Percentiles rank a stretch among this genome's conserved stretches.
phyloP scores from a whole-genome alignment of 495 filamentous ascomycete genomes.

The Xylaria grammica region DNA sequence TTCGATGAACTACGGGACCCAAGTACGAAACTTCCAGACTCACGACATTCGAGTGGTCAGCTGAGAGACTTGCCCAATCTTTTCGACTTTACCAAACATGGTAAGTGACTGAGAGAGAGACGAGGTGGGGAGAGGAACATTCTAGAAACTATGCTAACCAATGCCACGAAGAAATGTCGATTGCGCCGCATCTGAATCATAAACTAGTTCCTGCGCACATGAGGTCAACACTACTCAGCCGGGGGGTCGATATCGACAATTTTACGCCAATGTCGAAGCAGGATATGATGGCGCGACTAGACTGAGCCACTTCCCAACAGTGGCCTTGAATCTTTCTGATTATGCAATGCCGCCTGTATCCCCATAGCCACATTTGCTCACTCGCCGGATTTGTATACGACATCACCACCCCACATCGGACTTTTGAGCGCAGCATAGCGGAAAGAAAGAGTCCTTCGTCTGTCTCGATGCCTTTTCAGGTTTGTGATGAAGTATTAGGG shows the following conservation, averaged over 20 bases:
- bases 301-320: conserved; percentile 63
- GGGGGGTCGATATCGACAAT: conserved; percentile 90
- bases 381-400: conserved; percentile 37
- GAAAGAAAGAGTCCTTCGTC: conserved; percentile 17
- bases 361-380: conserved; percentile 38
- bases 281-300: conserved; percentile 97
- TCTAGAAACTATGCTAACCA: conserved; percentile 22
- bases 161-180: conserved; percentile 79
- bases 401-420: conserved; percentile 25
- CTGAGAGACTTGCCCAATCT: conserved; percentile 81
- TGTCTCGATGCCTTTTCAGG: conserved; percentile 20
- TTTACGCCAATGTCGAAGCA: conserved; percentile 88
- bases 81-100: conserved; percentile 93
- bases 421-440: conserved; percentile 20
- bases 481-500: conserved; percentile 22
- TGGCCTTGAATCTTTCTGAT: conserved; percentile 24
- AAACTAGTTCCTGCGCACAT: conserved; percentile 86
- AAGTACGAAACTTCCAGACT: conserved; percentile 86
- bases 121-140: no score
- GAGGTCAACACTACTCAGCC: conserved; percentile 70
- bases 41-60: conserved; percentile 78
- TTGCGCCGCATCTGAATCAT: conserved; percentile 83
- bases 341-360: conserved; percentile 35
- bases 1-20: conserved; percentile 96
- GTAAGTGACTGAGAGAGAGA: conserved; percentile 54